Conservation (phyloP, 163 green algal species). For the Prototheca cutis region DNA sequence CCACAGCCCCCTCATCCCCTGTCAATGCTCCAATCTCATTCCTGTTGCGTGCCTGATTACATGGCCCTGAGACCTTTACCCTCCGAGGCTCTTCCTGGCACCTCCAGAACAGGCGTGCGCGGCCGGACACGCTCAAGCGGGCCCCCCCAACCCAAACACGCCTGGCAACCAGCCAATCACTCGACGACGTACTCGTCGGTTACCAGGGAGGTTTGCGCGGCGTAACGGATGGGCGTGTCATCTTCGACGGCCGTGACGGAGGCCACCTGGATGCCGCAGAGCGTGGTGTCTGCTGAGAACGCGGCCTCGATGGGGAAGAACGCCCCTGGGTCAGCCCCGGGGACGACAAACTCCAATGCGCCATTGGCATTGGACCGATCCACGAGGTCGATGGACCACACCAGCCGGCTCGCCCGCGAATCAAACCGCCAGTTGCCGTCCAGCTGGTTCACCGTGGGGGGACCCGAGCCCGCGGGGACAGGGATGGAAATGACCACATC, state of each 20-base stretch:
- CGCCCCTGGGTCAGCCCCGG: slow-evolving; percentile 48
- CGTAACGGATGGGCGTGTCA: slow-evolving; percentile 44
- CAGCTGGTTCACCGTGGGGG: slow-evolving; percentile 78
- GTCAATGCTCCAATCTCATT: too few species aligned
- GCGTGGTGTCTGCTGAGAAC: slow-evolving; percentile 51
- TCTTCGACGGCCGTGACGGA: slow-evolving; percentile 25
- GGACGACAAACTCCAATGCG: slow-evolving; percentile 90
- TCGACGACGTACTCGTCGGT: slow-evolving; percentile 48
- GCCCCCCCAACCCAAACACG: too few species aligned
- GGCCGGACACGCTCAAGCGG: too few species aligned
- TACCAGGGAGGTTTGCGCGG: slow-evolving; percentile 23
- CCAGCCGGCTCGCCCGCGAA: slow-evolving; percentile 45
- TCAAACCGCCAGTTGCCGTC: slow-evolving; percentile 91
- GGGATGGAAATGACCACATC: slow-evolving; percentile 89
- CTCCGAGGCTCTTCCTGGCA: too few species aligned
- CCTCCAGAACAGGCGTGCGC: too few species aligned
- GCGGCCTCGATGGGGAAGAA: slow-evolving; percentile 89
- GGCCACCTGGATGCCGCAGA: slow-evolving; percentile 60
- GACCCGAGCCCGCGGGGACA: slow-evolving; percentile 45
- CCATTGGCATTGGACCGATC: slow-evolving; percentile 80
- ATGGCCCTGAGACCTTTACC: too few species aligned
- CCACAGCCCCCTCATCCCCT: too few species aligned
- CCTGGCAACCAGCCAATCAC: slow-evolving; percentile 14
- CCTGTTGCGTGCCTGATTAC: too few species aligned
- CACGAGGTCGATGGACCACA: slow-evolving; percentile 90